Base-by-base conservation (phyloP, 1,284 basidiomycete genomes). In the Fomitiporia mediterranea region DNA sequence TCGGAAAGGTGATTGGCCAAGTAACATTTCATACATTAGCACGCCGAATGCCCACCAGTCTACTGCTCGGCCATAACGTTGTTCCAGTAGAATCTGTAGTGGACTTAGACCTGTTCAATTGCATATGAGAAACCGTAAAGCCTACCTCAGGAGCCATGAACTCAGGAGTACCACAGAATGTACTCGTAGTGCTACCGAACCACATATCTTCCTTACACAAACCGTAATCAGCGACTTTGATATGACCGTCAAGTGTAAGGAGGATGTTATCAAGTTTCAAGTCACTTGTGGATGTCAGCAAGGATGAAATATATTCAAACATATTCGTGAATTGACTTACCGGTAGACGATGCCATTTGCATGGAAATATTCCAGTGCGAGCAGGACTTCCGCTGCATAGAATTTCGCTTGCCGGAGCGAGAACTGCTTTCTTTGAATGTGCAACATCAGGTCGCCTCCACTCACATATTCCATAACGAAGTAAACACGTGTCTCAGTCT, bases 21-120 rank as follows among this genome's bases (percentile, higher is more conserved):
- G 80, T 55, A 99, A 75, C 97, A 99, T 99, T 73, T 99, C 97
- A 69, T 99, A 99, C 46, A 93, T 98, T 64, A 99, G 74, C 6
- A 99, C 96, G 62, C 97, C 97, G 68, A 99, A 99, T 6, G 97
- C 97, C 97, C 97, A 99, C 97, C 97, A 99, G 68, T 99, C 97
- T 51, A 99, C 97, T 4, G 97, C 97, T 43, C 94, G 89, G 9
- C 94, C 94, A 67, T 99, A 99, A 55, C 94, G 89, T 74, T 99
- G 96, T 73, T 99, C 97, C 28, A 99, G 80, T 55, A 99, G 79
- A 68, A 99, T 99, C 91, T 97, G 58, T 17, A 42, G 21, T 32
- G 49, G 42, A 34, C 30, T 37, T 28, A 40, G 40, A 15, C 19
- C 15, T 52, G 54, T n/a, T 30, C 50, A n/a, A n/a, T n/a, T n/a